Base-by-base conservation (phyloP, 352 stramenopile genomes). In the Phytophthora tubulina region DNA sequence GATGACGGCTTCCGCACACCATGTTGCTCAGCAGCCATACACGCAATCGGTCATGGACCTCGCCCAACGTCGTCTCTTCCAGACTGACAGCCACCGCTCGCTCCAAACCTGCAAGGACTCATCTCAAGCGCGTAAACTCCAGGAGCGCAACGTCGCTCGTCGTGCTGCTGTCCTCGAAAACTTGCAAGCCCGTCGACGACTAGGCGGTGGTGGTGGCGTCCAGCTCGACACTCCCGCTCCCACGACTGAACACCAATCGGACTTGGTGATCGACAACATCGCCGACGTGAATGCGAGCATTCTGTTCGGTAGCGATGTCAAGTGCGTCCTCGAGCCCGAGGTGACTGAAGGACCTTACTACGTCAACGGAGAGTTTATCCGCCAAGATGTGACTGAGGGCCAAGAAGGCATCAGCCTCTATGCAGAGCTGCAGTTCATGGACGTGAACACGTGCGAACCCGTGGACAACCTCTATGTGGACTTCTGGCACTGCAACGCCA, bases 401-500 rank as follows among this genome's bases (percentile, higher is more conserved):
- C 69, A 76, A 65, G 11, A 35, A 44, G 69, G 69, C 9, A 27
- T 76, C 35, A 66, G 14, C 7, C 63, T 76, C n/a, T 76, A 73
- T 31, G 63, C 63, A 45, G 69, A 72, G 15, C 36, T 76, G n/a
- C 69, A 76, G 17, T 61, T 76, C 38, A 56, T 76, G 31, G 69
- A 73, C 15, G 69, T 76, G 32, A 76, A 73, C 41, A 76, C 69
- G 6, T 76, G 69, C 38, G 55, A 72, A 36, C 69, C 69, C 4
- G 69, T 76, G 4, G 14, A 65, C 30, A 60, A 68, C 30, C 55
- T 76, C 21, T 72, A 56, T 41, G 62, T 76, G 36, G 69, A 76
- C 42, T 76, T 73, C 38, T 76, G 69, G 69, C 69, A 76, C 50
- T 76, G 69, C 44, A 76, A 76, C 42, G 32, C 69, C 55, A 76